Conservation (phyloP, 2,329 filamentous ascomycete genomes). For the Westerdykella sp. region DNA sequence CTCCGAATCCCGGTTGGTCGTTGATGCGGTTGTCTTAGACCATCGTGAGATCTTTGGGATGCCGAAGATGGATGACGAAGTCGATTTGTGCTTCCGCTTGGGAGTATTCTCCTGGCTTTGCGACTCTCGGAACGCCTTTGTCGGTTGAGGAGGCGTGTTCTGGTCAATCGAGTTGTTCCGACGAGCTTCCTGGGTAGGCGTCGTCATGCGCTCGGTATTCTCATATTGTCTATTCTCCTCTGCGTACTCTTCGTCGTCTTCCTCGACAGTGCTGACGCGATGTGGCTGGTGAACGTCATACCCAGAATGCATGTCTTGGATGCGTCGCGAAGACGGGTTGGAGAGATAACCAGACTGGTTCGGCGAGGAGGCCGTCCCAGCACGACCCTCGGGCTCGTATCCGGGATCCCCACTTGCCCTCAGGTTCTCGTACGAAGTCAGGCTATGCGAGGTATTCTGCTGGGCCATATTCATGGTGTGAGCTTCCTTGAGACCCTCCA, state of each 20-base stretch:
- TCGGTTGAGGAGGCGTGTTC: conserved; percentile 51
- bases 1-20: conserved; percentile 57
- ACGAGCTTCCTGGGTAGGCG: conserved; percentile 51
- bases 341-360: conserved; percentile 73
- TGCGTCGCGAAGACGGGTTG: conserved; percentile 49
- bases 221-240: conserved; percentile 55
- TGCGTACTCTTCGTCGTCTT: conserved; percentile 73
- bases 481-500: conserved; percentile 58
- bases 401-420: conserved; percentile 63
- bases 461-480: conserved; percentile 31
- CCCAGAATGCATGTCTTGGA: conserved; percentile 43
- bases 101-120: conserved; percentile 76
- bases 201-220: conserved; percentile 55
- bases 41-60: conserved; percentile 87
- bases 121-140: conserved; percentile 34
- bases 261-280: conserved; percentile 83
- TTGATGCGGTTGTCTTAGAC: conserved; percentile 94
- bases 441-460: conserved; percentile 42
- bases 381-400: conserved; percentile 78
- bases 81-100: conserved; percentile 80
- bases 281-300: conserved; percentile 57
- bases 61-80: conserved; percentile 66
- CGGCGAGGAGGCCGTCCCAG: conserved; percentile 66
- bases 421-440: conserved; percentile 64
- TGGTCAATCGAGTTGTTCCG: conserved; percentile 32